A percentile compares a stretch with the other conserved stretches of the same genome.
Conservation (phyloP, 2,329 filamentous ascomycete species). For the Coniella lustricola region DNA sequence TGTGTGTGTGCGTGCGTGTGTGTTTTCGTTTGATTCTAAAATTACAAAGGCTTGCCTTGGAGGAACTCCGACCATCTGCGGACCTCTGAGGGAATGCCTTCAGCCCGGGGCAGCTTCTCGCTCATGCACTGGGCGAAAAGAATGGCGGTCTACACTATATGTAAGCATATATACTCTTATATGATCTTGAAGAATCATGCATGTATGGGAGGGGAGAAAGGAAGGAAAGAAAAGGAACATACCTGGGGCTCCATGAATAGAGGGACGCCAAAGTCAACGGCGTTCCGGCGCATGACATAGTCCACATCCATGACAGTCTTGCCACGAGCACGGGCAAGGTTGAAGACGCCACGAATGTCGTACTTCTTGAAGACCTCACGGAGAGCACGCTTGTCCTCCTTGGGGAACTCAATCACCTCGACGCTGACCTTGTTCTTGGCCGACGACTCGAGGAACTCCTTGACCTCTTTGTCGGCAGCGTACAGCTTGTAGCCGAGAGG, state of each 20-base stretch:
- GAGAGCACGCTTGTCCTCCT: slow-evolving; percentile 88
- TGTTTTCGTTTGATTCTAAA: not conserved
- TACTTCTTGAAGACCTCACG: slow-evolving; percentile 96
- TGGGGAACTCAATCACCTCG: slow-evolving; percentile 94
- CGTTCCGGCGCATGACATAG: slow-evolving; percentile 97
- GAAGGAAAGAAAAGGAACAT: slow-evolving; percentile 29
- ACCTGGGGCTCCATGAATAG: slow-evolving; percentile 99
- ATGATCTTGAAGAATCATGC: no score
- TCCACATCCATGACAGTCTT: slow-evolving; percentile 85
- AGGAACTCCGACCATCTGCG: slow-evolving; percentile 94
- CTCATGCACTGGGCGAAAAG: slow-evolving; percentile 96
- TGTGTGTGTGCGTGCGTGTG: no score
- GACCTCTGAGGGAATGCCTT: slow-evolving; percentile 87
- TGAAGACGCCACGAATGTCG: slow-evolving; percentile 93
- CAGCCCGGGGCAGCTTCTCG: slow-evolving; percentile 83
- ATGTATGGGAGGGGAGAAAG: not conserved
- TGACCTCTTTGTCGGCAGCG: slow-evolving; percentile 74
- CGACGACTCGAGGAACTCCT: slow-evolving; percentile 69
- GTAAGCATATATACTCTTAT: slow-evolving; percentile 25
- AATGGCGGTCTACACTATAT: slow-evolving; percentile 66
- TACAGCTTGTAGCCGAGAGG: slow-evolving; percentile 93
- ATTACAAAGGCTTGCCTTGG: slow-evolving; percentile 72
- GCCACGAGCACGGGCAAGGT: slow-evolving; percentile 76
- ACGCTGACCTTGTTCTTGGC: slow-evolving; percentile 63
- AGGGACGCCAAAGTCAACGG: slow-evolving; percentile 95